Percentiles rank a stretch among this genome's conserved stretches.
These are phyloP conservation scores for Zasmidium citrigriseum DNA, from an alignment of 2,329 filamentous ascomycete species.

Conservation along the genomic window DNA sequence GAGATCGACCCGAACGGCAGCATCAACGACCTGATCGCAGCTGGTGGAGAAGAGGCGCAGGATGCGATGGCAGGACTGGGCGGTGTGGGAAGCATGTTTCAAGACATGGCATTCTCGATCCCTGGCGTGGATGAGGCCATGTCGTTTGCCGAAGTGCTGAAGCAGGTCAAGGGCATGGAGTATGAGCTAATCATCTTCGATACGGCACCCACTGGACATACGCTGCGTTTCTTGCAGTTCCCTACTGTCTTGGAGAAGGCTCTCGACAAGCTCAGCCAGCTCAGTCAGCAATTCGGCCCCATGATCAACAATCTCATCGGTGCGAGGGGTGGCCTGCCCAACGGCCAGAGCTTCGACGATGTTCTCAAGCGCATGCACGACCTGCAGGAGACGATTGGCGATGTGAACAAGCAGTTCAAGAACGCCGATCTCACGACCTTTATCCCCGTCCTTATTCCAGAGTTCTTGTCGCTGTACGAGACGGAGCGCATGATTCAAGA, in stretches of 20 bases:
- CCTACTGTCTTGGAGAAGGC: slow-evolving; percentile 97
- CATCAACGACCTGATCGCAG: slow-evolving; percentile 89
- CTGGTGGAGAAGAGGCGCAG: slow-evolving; percentile 69
- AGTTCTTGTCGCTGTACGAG: slow-evolving; percentile 96
- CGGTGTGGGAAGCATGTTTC: slow-evolving; percentile 92
- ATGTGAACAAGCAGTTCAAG: slow-evolving; percentile 98
- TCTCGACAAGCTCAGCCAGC: slow-evolving; percentile 92
- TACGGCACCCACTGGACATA: slow-evolving; percentile 96
- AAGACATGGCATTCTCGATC: slow-evolving; percentile 95
- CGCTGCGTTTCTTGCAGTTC: slow-evolving; percentile 96
- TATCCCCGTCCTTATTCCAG: slow-evolving; percentile 96
- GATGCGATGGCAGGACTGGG: slow-evolving; percentile 69
- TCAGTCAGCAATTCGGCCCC: slow-evolving; percentile 91
- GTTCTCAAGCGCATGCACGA: slow-evolving; percentile 94
- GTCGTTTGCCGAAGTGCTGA: slow-evolving; percentile 98
- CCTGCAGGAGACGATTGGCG: slow-evolving; percentile 85
- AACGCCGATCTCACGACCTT: slow-evolving; percentile 94
- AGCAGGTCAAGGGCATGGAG: slow-evolving; percentile 97
- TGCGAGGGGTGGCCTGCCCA: slow-evolving; percentile 73
- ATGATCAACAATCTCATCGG: slow-evolving; percentile 94
- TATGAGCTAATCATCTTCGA: slow-evolving; percentile 99
- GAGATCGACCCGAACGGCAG: slow-evolving; percentile 98
- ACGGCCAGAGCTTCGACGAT: slow-evolving; percentile 89
- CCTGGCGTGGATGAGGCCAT: slow-evolving; percentile 99
- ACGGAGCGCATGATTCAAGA: slow-evolving; percentile 99